Base-by-base conservation (phyloP, 116 monocot genomes). In the Cymodocea nodosa region DNA sequence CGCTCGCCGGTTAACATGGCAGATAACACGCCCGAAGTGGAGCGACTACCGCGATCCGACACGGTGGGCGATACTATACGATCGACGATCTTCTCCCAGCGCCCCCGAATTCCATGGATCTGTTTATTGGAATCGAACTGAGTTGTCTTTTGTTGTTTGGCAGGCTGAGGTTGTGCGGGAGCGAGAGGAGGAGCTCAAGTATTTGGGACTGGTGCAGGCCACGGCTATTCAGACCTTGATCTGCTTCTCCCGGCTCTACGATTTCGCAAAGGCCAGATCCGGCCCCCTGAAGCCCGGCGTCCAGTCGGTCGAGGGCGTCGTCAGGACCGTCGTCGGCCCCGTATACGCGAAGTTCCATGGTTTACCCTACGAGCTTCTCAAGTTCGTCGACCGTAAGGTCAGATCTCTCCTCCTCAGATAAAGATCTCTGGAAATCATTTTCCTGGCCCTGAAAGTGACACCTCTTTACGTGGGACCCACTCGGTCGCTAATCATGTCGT, bases 331-430 rank as follows among this genome's bases (percentile, higher is more conserved):
- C 56, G 62, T 94, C 62, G 80, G 79, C 70, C 94, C 94, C 7
- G 79, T 90, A 23, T 82, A 77, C 72, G 75, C 75, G 8, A 78
- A 75, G 64, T 75, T 80, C 76, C 84, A 81, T 14, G 79, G 49
- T 34, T 61, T 85, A 12, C 94, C 94, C 56, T 68, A 83, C 56
- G 65, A 86, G 3, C 78, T 87, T 66, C 87, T 94, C 73, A 81
- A 79, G 69, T 81, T 89, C 79, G 79, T 85, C 63, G 94, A 94
- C 57, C 78, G 75, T 63, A 94, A 94, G 86, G 89, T 94, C 8
- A 1, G 25, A 18, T 50, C 34, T 7, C 30, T 66, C 5, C 15
- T 63, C 36, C 14, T 48, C 4, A 63, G 48, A 63, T 63, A 30
- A 30, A 30, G 30, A 30, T 30, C 30, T 30, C 30, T 30, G 1